These are phyloP conservation scores for Conidiobolus incongruus DNA, from an alignment of 371 early-diverging fungal genomes.

Conservation along the genomic window DNA sequence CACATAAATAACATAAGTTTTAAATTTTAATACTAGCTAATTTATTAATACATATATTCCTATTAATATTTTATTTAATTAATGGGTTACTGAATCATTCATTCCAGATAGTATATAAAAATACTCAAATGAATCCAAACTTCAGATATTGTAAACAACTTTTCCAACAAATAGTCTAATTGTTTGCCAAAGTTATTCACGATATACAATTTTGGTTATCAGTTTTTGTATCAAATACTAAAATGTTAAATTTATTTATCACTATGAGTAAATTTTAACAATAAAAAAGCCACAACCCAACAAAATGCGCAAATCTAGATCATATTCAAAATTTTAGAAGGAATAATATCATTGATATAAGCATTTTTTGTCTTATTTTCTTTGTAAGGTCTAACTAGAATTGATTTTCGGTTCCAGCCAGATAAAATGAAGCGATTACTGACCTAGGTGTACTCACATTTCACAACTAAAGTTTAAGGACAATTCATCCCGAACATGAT, in stretches of 20 bases:
- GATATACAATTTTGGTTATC: too few relatives aligned
- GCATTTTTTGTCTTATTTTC: slow-evolving; percentile 3
- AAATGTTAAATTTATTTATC: slow-evolving; percentile 10
- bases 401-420: slow-evolving; percentile 16
- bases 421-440: slow-evolving; percentile 22
- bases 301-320: slow-evolving; percentile 13
- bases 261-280: slow-evolving; percentile 17
- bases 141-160: too few relatives aligned
- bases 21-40: too few relatives aligned
- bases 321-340: slow-evolving; percentile 11
- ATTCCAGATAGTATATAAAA: too few relatives aligned
- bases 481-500: slow-evolving; percentile 9
- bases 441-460: slow-evolving; percentile 20
- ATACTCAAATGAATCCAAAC: too few relatives aligned
- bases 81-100: too few relatives aligned
- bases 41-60: too few relatives aligned
- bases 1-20: too few relatives aligned
- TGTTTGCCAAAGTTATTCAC: too few relatives aligned
- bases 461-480: slow-evolving; percentile 11
- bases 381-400: slow-evolving; percentile 7
- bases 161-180: too few relatives aligned
- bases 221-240: too few relatives aligned
- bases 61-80: too few relatives aligned
- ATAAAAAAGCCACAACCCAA: slow-evolving; percentile 15
- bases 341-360: slow-evolving; percentile 8